Evolutionary conservation across 2,329 filamentous ascomycete species (phyloP), one percentile per base, ranked within the genome.

Genomic region (Phyllosticta paracitricarpa): DNA sequence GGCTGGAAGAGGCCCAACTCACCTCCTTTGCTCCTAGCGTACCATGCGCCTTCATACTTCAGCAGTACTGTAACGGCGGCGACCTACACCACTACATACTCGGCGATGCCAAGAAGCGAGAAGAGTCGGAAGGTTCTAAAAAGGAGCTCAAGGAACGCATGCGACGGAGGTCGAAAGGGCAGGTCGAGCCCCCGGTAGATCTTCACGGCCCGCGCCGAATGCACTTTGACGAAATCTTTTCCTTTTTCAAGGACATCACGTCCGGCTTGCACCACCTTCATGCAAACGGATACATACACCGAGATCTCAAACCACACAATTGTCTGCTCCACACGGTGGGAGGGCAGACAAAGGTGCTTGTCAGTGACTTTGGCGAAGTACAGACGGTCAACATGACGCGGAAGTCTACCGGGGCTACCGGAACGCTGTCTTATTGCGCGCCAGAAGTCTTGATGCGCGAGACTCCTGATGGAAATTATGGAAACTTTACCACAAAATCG

Each of bases 291-390:
- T 99, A 97, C 72, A 95, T 99, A 28, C 94, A 99, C 70, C 86
- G 94, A 61, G 94, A 99, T 72, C 80, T 99, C 26, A 99, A 99
- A 73, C 94, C 94, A 2, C 94, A 89, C 72, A 99, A 99, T 68
- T 99, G 95, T 68, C 81, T 99, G 2, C 77, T 99, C 0, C 92
- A 97, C 69, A 83, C 83, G 33, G 88, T 87, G 63, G 88, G 86
- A 25, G 82, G 82, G 56, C 86, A 85, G 51, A 78, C 91, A 10
- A 84, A 82, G 58, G 96, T 96, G 55, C 79, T 99, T 17, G 96
- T 99, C 61, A 97, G 93, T 72, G 94, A 99, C 72, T 99, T 99
- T 76, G 94, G 95, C 51, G 94, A 99, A 73, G 93, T 97, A 0
- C 95, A 99, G 71, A 82, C 86, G 1, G 89, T 92, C 66, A 88